Evolutionary conservation across 148 eudicot genomes (phyloP).

Genomic region (Rhododendron mucronatum): DNA sequence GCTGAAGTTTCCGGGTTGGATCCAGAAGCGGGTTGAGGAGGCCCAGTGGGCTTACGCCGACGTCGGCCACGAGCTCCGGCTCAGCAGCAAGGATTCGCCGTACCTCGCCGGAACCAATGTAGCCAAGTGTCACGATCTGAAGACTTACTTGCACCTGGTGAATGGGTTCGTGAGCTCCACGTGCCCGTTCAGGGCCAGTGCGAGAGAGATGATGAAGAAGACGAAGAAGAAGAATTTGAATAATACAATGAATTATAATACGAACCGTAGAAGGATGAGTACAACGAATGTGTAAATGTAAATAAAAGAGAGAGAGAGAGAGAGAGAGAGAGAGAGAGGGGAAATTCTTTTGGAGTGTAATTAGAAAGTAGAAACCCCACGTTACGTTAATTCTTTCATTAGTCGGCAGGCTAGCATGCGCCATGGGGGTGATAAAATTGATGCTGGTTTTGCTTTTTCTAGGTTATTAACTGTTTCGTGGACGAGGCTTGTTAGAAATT

Average conservation of each 20-base stretch:
- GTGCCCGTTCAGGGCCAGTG: slow-evolving; percentile 51
- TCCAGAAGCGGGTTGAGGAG: slow-evolving; percentile 39
- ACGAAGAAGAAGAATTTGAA: background rate
- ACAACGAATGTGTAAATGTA: background rate
- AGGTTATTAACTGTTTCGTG: background rate
- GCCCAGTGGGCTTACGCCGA: slow-evolving; percentile 77
- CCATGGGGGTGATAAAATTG: background rate
- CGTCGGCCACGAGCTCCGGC: slow-evolving; percentile 69
- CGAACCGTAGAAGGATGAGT: background rate
- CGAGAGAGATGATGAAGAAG: slow-evolving; percentile 37
- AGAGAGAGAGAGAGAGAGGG: no score
- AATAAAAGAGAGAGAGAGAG: no score
- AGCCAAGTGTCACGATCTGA: slow-evolving; percentile 76
- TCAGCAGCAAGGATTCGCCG: slow-evolving; percentile 37
- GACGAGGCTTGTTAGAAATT: background rate
- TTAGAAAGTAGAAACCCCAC: background rate
- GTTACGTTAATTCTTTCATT: background rate
- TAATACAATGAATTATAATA: background rate
- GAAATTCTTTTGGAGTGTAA: background rate
- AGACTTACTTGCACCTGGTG: slow-evolving; percentile 72
- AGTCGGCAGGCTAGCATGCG: background rate
- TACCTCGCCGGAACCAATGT: slow-evolving; percentile 28
- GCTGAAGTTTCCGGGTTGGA: slow-evolving; percentile 34
- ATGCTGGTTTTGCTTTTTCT: background rate
- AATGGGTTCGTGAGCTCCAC: slow-evolving; percentile 38